These are phyloP conservation scores for Rhodotorula sp. DNA, from an alignment of 1,284 basidiomycete species.

Conservation along the genomic window DNA sequence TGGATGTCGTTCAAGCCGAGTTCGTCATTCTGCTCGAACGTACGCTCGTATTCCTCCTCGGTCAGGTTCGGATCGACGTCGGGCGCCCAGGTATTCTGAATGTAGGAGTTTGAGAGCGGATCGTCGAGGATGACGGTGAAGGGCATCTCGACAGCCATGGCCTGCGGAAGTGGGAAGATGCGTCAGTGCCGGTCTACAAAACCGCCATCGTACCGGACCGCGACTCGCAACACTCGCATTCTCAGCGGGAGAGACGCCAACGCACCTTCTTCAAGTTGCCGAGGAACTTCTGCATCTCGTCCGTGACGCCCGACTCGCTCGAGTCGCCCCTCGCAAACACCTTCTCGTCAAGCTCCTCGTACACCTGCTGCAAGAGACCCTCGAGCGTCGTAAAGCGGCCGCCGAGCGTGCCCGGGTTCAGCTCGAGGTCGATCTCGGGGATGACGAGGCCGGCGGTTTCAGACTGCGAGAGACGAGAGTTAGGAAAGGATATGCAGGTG, in stretches of 20 bases:
- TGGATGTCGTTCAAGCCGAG: slow-evolving; percentile 96
- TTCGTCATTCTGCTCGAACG: slow-evolving; percentile 90
- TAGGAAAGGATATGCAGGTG: not conserved
- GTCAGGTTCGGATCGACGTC: slow-evolving; percentile 52
- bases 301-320: slow-evolving; percentile 53
- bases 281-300: slow-evolving; percentile 72
- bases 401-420: slow-evolving; percentile 90
- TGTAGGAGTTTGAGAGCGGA: slow-evolving; percentile 89
- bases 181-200: not conserved
- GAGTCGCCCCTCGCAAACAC: slow-evolving; percentile 75
- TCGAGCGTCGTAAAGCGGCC: slow-evolving; percentile 98
- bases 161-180: slow-evolving; percentile 50
- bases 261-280: slow-evolving; percentile 70
- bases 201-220: too few species aligned
- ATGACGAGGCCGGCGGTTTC: slow-evolving; percentile 87
- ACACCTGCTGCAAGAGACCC: slow-evolving; percentile 89
- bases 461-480: slow-evolving; percentile 57
- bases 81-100: slow-evolving; percentile 77
- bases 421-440: slow-evolving; percentile 90
- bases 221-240: not conserved
- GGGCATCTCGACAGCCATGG: slow-evolving; percentile 69
- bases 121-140: slow-evolving; percentile 96
- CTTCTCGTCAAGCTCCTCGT: slow-evolving; percentile 90
- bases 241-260: not conserved
- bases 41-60: slow-evolving; percentile 77